Evolutionary conservation across 306 rosid species (phyloP), one percentile per base, ranked within the genome.

Genomic region (Elaeagnus macrophylla): DNA sequence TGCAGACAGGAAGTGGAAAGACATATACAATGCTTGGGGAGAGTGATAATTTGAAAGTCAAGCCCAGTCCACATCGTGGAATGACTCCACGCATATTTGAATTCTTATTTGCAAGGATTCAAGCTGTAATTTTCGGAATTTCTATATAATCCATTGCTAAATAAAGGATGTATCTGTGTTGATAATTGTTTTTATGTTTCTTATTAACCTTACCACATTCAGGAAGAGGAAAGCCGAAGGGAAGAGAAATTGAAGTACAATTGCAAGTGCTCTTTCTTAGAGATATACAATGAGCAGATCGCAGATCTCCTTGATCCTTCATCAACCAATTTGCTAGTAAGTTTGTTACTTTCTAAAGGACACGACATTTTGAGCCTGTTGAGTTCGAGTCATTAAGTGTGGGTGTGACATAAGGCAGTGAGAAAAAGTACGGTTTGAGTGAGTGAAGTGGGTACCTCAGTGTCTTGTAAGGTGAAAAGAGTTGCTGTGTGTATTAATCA

Each of bases 1-100:
- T 77, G 83, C 78, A 91, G 99, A 91, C 99, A 45, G 99, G 99
- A 71, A 91, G 99, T 56, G 99, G 99, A 53, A 91, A 91, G 82
- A 91, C 99, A 54, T 72, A 84, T 62, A 91, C 99, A 55, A 91
- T 91, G 99, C 99, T 91, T 7, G 99, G 99, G 56, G 95, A 91
- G 59, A 87, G 82, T 71, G 96, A 80, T 9, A 85, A 84, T 72
- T 73, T 91, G 67, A 96, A 87, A 75, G 72, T 75, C 76, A 87
- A 75, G 79, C 99, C 96, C 36, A 82, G 95, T 77, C 79, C 78
- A 35, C 72, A 80, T 40, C 95, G 99, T 32, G 99, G 99, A 76
- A 87, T 91, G 93, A 91, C 95, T 25, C 93, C 99, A 12, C 93
- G 95, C 19, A 77, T 91, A 64, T 91, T 91, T 66, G 99, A 91